A percentile compares a stretch with the other conserved stretches of the same genome.
phyloP scores from a whole-genome alignment of 2,329 filamentous ascomycete genomes.

The Ophiostoma novo-ulmi region DNA sequence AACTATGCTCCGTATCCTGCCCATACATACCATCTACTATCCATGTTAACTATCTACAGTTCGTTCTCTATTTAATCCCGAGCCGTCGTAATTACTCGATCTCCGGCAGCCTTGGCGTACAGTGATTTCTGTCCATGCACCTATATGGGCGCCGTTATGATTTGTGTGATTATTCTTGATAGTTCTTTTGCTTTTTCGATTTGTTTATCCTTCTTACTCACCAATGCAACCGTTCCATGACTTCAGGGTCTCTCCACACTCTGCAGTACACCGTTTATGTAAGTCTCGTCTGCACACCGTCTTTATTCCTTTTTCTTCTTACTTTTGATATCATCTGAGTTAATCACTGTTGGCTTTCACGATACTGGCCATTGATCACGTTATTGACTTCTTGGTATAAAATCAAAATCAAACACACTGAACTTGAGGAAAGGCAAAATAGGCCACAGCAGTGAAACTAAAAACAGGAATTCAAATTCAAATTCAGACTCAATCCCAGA shows the following conservation, averaged over 20 bases:
- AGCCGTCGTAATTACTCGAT: constrained; percentile 15
- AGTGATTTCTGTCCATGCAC: not conserved
- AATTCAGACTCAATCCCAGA: no score
- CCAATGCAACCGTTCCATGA: not conserved
- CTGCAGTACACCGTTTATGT: not conserved
- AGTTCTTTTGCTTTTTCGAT: not conserved
- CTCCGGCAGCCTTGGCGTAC: constrained; percentile 1
- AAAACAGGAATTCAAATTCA: no score
- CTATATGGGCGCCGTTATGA: not conserved
- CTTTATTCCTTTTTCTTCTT: not conserved
- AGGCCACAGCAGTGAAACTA: no score
- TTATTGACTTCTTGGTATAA: no score
- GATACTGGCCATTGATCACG: no score
- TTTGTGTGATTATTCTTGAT: not conserved
- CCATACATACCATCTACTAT: not conserved
- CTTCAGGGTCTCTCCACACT: constrained; percentile 11
- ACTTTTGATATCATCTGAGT: no score
- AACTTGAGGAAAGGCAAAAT: no score
- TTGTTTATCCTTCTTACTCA: not conserved
- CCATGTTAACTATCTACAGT: not conserved
- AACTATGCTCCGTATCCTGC: not conserved
- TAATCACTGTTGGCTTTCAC: no score
- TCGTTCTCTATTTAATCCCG: not conserved
- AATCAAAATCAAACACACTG: no score
- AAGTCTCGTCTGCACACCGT: not conserved